Base-by-base conservation (phyloP, 1,284 basidiomycete genomes). In the Apiotrichum brassicae region DNA sequence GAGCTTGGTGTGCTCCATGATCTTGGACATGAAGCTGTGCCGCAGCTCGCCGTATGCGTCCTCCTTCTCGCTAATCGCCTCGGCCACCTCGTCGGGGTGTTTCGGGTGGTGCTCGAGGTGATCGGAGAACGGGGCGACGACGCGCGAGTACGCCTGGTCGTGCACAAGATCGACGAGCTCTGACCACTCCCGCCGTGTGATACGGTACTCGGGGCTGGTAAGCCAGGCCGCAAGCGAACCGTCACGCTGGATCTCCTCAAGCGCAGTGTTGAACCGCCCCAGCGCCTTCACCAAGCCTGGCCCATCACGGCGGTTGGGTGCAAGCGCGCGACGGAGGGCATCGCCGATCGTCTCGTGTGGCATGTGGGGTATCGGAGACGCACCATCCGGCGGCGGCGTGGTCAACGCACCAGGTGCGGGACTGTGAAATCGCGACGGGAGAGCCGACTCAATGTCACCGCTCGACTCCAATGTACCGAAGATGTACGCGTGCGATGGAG, bases 121-220 rank as follows among this genome's bases (percentile, higher is more conserved):
- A 37, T 72, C 55, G 6, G 65, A 60, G 32, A 74, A 74, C 1
- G 79, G 78, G 3, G 77, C 79, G 0, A 80, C 78, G 1, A 75
- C 70, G 9, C 79, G 67, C 26, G 78, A 75, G 53, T 81, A 81
- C 18, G 75, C 72, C 64, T 79, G 77, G 20, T 76, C 76, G 49
- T 76, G 72, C 12, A 80, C 70, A 44, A 74, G 62, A 22, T 71
- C 68, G 12, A 71, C 68, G 24, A 74, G 37, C 18, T 42, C 49
- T 5, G 61, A 64, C 79, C 79, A 81, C 3, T 78, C 61, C 13
- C 60, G 54, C 12, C 43, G 61, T 35, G 64, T 46, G 56, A 56
- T 49, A 12, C 54, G 56, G 23, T 38, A 59, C 16, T 51, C 60
- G 46, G 48, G 53, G 36, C 47, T 52, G 12, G 50, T 51, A 33